Percentiles rank a stretch among this genome's conserved stretches.
These are phyloP conservation scores for Tolypocladium cylindrosporum DNA, from an alignment of 2,329 filamentous ascomycete genomes.

Conservation along the genomic window DNA sequence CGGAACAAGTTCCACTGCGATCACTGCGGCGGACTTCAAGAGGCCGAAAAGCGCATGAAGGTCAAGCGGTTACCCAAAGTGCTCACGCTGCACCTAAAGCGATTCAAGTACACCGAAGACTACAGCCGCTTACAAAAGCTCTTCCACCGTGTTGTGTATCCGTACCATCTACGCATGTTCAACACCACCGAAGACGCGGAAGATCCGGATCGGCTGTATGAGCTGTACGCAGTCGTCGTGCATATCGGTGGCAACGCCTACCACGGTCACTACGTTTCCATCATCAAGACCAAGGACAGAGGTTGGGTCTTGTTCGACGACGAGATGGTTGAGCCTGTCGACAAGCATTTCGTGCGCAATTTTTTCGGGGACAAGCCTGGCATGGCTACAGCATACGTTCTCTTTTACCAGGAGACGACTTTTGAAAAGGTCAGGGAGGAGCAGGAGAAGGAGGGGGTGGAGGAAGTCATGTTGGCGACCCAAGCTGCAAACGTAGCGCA, in stretches of 20 bases:
- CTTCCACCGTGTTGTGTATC: slow-evolving; percentile 94
- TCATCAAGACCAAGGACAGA: slow-evolving; percentile 93
- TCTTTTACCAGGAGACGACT: slow-evolving; percentile 92
- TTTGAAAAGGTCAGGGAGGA: slow-evolving; percentile 61
- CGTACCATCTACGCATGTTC: slow-evolving; percentile 91
- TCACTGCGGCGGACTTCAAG: slow-evolving; percentile 89
- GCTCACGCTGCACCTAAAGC: slow-evolving; percentile 83
- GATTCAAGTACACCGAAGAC: slow-evolving; percentile 98
- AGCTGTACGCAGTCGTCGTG: slow-evolving; percentile 93
- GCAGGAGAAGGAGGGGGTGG: slow-evolving; percentile 69
- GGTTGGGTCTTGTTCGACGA: slow-evolving; percentile 97
- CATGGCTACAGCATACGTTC: slow-evolving; percentile 87
- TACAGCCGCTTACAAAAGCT: slow-evolving; percentile 88
- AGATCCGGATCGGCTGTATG: slow-evolving; percentile 87
- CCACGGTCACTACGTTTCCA: slow-evolving; percentile 94
- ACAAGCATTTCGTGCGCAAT: slow-evolving; percentile 90
- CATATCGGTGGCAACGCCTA: slow-evolving; percentile 96
- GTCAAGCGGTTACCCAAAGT: slow-evolving; percentile 91
- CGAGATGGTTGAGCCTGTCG: slow-evolving; percentile 95
- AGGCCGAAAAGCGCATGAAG: slow-evolving; percentile 99
- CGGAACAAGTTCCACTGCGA: slow-evolving; percentile 99
- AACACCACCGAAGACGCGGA: slow-evolving; percentile 95
- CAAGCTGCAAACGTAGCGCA: slow-evolving; percentile 46
- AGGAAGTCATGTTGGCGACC: slow-evolving; percentile 47
- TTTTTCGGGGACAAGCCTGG: slow-evolving; percentile 93